These are phyloP conservation scores for Yamadazyma diddensiae DNA, from an alignment of 1,139 yeast species.

Conservation along the genomic window DNA sequence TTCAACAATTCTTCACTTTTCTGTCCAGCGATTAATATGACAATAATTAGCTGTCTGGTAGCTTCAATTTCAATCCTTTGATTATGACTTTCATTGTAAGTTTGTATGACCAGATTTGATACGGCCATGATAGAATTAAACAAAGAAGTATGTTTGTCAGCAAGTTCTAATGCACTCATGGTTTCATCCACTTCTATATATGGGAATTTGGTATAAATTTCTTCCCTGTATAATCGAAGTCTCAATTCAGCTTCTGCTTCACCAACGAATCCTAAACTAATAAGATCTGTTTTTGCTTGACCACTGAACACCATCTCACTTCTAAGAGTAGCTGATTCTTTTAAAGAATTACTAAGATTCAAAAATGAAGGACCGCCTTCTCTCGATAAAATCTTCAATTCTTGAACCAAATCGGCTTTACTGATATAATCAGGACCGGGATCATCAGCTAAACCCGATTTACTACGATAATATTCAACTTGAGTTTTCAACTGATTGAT, in stretches of 20 bases:
- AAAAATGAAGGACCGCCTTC: constrained; percentile 26
- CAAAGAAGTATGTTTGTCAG: constrained; percentile 54
- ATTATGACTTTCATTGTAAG: constrained; percentile 29
- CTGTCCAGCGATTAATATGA: constrained; percentile 67
- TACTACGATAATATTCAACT: constrained; percentile 11
- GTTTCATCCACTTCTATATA: constrained; percentile 50
- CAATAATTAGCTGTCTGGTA: constrained; percentile 54
- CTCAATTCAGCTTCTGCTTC: constrained; percentile 49
- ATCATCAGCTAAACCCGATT: constrained; percentile 6
- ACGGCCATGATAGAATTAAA: constrained; percentile 66
- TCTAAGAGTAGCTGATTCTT: constrained; percentile 37
- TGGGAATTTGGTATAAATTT: constrained; percentile 46
- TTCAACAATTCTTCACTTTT: constrained; percentile 70
- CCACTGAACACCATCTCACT: constrained; percentile 23
- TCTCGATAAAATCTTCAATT: constrained; percentile 31
- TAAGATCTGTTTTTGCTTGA: constrained; percentile 36
- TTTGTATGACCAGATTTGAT: constrained; percentile 44
- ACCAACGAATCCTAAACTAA: constrained; percentile 46
- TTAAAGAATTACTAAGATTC: constrained; percentile 38
- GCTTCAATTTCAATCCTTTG: constrained; percentile 55
- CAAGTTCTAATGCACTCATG: constrained; percentile 44
- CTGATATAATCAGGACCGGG: constrained; percentile 26
- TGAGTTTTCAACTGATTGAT: constrained; percentile 21
- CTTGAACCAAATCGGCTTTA: constrained; percentile 35
- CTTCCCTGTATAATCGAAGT: constrained; percentile 38